Base-by-base conservation (phyloP, 352 stramenopile genomes). In the Pythium brachiatum region DNA sequence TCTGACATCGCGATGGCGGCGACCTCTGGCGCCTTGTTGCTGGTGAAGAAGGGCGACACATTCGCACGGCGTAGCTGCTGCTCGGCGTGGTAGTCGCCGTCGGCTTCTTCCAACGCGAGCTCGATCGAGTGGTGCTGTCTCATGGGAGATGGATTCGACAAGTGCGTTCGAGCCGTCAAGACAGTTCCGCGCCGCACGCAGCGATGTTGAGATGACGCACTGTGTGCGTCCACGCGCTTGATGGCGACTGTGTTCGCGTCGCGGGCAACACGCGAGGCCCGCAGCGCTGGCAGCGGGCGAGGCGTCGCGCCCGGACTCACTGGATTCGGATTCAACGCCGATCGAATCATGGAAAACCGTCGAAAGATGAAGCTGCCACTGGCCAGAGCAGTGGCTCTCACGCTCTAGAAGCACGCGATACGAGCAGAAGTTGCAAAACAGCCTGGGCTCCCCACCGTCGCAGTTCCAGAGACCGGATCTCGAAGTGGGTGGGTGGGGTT, bases 101-200 rank as follows among this genome's bases (percentile, higher is more conserved):
- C 73, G n/a, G 72, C 61, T 23, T 75, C 65, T 55, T 83, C 67
- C 43, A 88, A 71, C 25, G 76, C 73, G 13, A 78, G 44, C 41
- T 73, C 71, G 20, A 78, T 60, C 6, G 63, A 61, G 29, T 29
- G 58, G 31, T 57, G 53, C 44, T 47, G 39, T 7, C 39, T n/a
- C 39, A 47, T 47, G 18, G 20, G 39, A n/a, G 15, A 3, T 16
- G 34, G 34, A 41, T 41, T 41, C 34, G 34, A 41, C 34, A 41
- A 41, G 34, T 41, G 34, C 15, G 34, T 18, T 13, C 15, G 34
- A 27, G 39, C 4, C 7, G n/a, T 47, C 21, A 18, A 47, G 20
- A 27, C 39, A 15, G 39, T 7, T 16, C 4, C 20, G 15, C 11
- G 18, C 6, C 21, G 39, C 2, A 2, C 21, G 7, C 21, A 2